Evolutionary conservation across 129 eudicot species (phyloP), one percentile per base, ranked within the genome.

Genomic region (Tanacetum coccineum): DNA sequence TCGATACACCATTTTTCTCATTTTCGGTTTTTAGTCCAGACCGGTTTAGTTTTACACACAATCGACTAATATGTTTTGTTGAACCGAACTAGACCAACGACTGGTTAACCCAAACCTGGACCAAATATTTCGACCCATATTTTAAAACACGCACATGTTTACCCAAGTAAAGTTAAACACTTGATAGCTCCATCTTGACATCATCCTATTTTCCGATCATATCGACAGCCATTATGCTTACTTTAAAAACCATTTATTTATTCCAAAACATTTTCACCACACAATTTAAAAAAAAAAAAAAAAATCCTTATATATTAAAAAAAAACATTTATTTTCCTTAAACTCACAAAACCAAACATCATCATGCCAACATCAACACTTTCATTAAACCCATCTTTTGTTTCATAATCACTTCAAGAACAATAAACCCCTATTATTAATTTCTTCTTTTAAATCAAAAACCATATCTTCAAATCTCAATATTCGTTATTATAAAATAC

Each of bases 291-390:
- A 30, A 30, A 28, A n/a, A n/a, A n/a, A n/a, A n/a, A n/a, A n/a
- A n/a, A n/a, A n/a, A 30, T n/a, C n/a, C n/a, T n/a, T n/a, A n/a
- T n/a, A n/a, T n/a, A n/a, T n/a, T n/a, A n/a, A n/a, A n/a, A n/a
- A n/a, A n/a, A n/a, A 30, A 30, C 39, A 30, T 30, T 30, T 30
- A 30, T 30, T 30, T 30, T 4, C 39, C 39, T 30, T 30, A 30
- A 30, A 30, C 39, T 3, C 0, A 3, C 0, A 32, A 32, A 5
- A 6, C 8, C 1, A 6, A 32, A 6, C 39, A 32, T 32, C 64
- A 73, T 40, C 79, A 85, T 89, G 90, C 36, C 73, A 57, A 58
- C 77, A 28, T 68, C 77, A 36, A 62, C 93, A 46, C 74, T 90
- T 79, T 86, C 85, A 57, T 68, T 78, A 78, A 87, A 78, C 74